Evolutionary conservation across 176 grass and related monocot species (phyloP).

Genomic region (Oryza glumipatula): DNA sequence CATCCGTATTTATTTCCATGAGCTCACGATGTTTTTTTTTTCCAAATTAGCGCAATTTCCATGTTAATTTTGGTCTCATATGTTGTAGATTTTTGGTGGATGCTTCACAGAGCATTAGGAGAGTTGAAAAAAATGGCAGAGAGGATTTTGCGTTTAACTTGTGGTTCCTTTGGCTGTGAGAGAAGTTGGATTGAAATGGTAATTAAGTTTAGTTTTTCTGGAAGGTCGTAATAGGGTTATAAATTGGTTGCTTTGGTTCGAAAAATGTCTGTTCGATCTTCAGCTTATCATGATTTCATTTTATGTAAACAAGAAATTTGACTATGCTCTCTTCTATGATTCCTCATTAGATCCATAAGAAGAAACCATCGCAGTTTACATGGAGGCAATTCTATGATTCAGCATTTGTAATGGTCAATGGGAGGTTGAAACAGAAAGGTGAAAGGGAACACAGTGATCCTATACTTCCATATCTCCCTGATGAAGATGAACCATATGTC

Average conservation of each 20-base stretch:
- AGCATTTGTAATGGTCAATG: constrained; percentile 19
- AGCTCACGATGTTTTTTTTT: background rate
- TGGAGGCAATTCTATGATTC: constrained; percentile 20
- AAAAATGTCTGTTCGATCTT: background rate
- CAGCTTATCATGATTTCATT: background rate
- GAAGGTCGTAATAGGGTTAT: background rate
- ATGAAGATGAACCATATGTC: background rate
- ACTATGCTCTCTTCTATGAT: background rate
- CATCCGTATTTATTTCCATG: background rate
- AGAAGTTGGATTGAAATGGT: constrained; percentile 30
- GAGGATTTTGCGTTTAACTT: constrained; percentile 36
- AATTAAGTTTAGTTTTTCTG: background rate
- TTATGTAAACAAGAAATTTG: background rate
- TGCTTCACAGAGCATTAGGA: background rate
- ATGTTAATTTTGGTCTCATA: background rate
- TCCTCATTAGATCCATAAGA: constrained; percentile 5
- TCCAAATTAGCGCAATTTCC: background rate
- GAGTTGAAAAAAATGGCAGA: constrained; percentile 35
- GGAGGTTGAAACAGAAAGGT: constrained; percentile 19
- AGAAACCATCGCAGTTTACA: background rate
- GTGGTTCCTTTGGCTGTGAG: background rate
- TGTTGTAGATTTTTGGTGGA: constrained; percentile 24
- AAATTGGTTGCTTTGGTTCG: background rate
- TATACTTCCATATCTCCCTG: background rate
- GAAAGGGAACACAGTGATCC: background rate